These are phyloP conservation scores for Pleurotus tuoliensis DNA, from an alignment of 768 basidiomycete genomes.

Conservation along the genomic window DNA sequence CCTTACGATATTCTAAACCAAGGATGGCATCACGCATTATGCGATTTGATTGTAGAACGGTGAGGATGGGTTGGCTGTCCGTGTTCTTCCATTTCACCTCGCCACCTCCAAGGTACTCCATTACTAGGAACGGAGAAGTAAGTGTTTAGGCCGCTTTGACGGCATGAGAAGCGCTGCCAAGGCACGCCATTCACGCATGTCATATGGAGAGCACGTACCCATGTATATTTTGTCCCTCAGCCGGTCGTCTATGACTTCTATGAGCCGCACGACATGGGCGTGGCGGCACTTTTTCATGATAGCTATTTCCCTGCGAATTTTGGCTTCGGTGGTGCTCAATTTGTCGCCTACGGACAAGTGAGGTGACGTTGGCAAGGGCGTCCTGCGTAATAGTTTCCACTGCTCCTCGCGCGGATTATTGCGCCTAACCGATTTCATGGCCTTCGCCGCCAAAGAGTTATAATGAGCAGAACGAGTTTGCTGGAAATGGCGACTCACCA, in stretches of 20 bases:
- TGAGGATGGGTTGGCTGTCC: slow-evolving; percentile 67
- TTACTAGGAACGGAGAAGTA: slow-evolving; percentile 47
- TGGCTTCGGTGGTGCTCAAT: slow-evolving; percentile 69
- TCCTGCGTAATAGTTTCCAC: slow-evolving; percentile 31
- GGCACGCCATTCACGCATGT: background rate
- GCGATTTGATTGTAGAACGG: slow-evolving; percentile 75
- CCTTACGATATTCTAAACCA: slow-evolving; percentile 92
- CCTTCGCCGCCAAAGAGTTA: slow-evolving; percentile 35
- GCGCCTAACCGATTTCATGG: slow-evolving; percentile 75
- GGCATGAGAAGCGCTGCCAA: slow-evolving; percentile 2
- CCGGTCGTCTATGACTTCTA: slow-evolving; percentile 94
- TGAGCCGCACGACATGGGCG: slow-evolving; percentile 83
- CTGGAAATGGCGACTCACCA: slow-evolving; percentile 27
- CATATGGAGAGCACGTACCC: slow-evolving; percentile 52
- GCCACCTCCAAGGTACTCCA: slow-evolving; percentile 95
- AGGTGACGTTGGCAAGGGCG: slow-evolving; percentile 41
- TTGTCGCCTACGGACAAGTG: slow-evolving; percentile 63
- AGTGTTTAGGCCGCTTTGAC: background rate
- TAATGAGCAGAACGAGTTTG: background rate
- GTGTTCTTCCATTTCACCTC: slow-evolving; percentile 87
- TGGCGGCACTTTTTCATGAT: slow-evolving; percentile 98
- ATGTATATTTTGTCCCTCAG: slow-evolving; percentile 88
- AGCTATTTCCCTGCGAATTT: slow-evolving; percentile 91
- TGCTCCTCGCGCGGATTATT: slow-evolving; percentile 62
- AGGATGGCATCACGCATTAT: slow-evolving; percentile 92